phyloP scores from a whole-genome alignment of 2,329 filamentous ascomycete genomes.

The Sclerotinia nivalis region DNA sequence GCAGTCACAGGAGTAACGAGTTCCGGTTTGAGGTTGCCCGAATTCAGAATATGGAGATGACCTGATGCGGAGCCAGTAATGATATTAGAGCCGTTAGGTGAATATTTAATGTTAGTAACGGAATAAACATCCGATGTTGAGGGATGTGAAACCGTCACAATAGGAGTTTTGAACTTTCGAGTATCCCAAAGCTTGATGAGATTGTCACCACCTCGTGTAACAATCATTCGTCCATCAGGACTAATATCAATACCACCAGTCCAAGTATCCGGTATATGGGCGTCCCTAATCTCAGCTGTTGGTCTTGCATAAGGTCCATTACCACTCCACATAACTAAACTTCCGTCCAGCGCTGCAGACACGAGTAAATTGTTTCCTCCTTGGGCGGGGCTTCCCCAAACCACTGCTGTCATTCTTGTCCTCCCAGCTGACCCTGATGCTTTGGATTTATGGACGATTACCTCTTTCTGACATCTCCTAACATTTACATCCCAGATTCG shows the following conservation, averaged over 20 bases:
- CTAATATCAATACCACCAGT: slow-evolving; percentile 91
- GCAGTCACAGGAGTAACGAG: slow-evolving; percentile 87
- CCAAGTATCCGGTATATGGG: slow-evolving; percentile 82
- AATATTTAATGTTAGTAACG: slow-evolving; percentile 86
- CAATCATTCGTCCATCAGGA: slow-evolving; percentile 82
- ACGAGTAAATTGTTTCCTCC: slow-evolving; percentile 80
- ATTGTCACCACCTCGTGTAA: slow-evolving; percentile 88
- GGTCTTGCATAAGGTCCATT: slow-evolving; percentile 84
- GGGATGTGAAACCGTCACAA: slow-evolving; percentile 74
- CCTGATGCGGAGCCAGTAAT: slow-evolving; percentile 86
- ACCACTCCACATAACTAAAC: slow-evolving; percentile 87
- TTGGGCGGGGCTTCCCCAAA: slow-evolving; percentile 76
- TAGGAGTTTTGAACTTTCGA: slow-evolving; percentile 87
- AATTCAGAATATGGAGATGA: slow-evolving; percentile 88
- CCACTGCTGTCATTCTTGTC: slow-evolving; percentile 89
- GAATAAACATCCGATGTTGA: slow-evolving; percentile 84
- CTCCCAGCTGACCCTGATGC: slow-evolving; percentile 85
- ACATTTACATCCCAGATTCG: slow-evolving; percentile 97
- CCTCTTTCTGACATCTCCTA: slow-evolving; percentile 83
- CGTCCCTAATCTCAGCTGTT: slow-evolving; percentile 77
- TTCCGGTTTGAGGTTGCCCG: slow-evolving; percentile 83
- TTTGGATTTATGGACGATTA: slow-evolving; percentile 94
- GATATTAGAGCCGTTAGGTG: slow-evolving; percentile 78
- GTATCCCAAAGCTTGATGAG: slow-evolving; percentile 97
- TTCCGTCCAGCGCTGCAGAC: slow-evolving; percentile 83